A percentile compares a stretch with the other conserved stretches of the same genome.
Evolutionary conservation across 2,329 filamentous ascomycete genomes (phyloP).

Genomic region (Sporothrix pseudoabietina): DNA sequence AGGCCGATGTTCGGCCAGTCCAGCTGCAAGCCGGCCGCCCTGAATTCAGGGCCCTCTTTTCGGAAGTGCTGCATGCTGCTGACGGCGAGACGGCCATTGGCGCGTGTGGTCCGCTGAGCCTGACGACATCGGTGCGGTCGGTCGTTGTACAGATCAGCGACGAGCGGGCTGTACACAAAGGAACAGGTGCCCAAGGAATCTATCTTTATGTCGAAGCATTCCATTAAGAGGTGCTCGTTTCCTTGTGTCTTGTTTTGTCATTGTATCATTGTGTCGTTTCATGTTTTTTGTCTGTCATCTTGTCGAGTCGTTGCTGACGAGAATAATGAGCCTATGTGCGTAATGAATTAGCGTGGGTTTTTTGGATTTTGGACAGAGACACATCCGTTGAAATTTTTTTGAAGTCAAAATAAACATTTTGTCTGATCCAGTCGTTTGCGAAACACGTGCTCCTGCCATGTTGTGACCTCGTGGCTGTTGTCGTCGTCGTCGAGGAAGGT

Average conservation of each 20-base stretch:
- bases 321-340: neutral
- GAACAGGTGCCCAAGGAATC: neutral
- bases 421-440: no score
- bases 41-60: neutral
- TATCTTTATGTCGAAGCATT: neutral
- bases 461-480: neutral
- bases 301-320: neutral
- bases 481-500: neutral
- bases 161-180: conserved; percentile 6
- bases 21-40: neutral
- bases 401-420: neutral
- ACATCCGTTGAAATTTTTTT: neutral
- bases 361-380: neutral
- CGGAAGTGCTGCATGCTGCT: neutral
- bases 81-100: conserved; percentile 1
- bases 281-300: neutral
- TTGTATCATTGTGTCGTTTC: neutral
- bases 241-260: neutral
- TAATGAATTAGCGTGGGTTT: neutral
- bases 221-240: neutral
- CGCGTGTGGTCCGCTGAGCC: conserved; percentile 4
- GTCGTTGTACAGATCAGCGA: conserved; percentile 2
- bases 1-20: neutral
- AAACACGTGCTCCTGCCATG: neutral
- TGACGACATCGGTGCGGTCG: conserved; percentile 2